Base-by-base conservation (phyloP, 768 basidiomycete genomes). In the Thelephora ganbajun region DNA sequence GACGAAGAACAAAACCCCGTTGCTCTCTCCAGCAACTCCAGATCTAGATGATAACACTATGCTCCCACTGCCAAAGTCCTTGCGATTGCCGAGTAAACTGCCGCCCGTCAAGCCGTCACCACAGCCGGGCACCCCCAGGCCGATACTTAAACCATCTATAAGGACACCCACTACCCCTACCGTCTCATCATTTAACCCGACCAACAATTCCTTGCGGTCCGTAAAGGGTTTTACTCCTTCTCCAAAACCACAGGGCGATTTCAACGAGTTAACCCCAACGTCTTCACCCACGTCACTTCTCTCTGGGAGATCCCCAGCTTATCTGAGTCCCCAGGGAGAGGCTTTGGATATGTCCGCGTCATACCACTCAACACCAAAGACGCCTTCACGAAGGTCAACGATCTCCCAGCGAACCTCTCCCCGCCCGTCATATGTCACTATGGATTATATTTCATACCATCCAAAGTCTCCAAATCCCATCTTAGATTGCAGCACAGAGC, bases 1-100 rank as follows among this genome's bases (percentile, higher is more conserved):
- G 83, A 86, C 83, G 2, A 56, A 56, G 22, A 56, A 59, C 6
- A 48, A 54, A 12, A 50, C 44, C 41, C 50, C 33, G 11, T 48
- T 13, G 50, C 34, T 33, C 35, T 57, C 33, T 51, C 57, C n/a
- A 36, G 37, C 44, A n/a, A 41, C 42, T 26, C 39, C 39, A 41
- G 22, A 22, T 41, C 14, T 16, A 41, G 14, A 41, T 16, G 22
- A 41, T 4, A n/a, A 22, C 39, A 18, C 39, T 22, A 41, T 14
- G 22, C 39, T 22, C 22, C 39, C 7, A 14, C 14, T 14, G 14
- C 39, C 16, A 41, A 22, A 9, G 9, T 41, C 12, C 22, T 22
- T 14, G 16, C 39, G 16, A 14, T 4, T 41, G 16, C 39, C 39
- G 39, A 41, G 5, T 14, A 30, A 30, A 9, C 26, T 30, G 26